Evolutionary conservation across 192 early-diverging fungal species (phyloP).

Genomic region (Coemansia sp.): DNA sequence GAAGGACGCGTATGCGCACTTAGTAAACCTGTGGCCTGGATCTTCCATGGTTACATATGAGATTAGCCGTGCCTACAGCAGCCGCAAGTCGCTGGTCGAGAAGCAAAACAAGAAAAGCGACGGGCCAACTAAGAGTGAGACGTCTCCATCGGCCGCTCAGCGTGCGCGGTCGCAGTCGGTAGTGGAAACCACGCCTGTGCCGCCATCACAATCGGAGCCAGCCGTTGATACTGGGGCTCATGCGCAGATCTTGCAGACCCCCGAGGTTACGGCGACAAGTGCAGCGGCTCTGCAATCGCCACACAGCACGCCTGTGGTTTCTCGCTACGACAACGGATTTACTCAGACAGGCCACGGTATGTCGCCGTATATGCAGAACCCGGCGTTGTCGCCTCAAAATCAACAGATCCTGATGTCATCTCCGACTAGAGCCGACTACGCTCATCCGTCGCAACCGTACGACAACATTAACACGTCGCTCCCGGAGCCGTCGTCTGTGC

Average conservation of each 20-base stretch:
- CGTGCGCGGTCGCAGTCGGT: background rate
- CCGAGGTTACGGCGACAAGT: background rate
- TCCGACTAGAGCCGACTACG: slow-evolving; percentile 4
- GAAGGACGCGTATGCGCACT: slow-evolving; percentile 53
- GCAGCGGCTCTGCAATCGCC: background rate
- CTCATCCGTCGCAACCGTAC: background rate
- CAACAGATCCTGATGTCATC: background rate
- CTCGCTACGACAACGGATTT: slow-evolving; percentile 4
- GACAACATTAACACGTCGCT: background rate
- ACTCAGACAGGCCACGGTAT: background rate
- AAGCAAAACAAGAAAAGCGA: slow-evolving; percentile 45
- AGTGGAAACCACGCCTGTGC: slow-evolving; percentile 3
- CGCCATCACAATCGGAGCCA: background rate
- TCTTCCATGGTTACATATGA: slow-evolving; percentile 54
- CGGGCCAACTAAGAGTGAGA: background rate
- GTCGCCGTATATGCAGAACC: slow-evolving; percentile 8
- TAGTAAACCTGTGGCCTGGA: slow-evolving; percentile 50
- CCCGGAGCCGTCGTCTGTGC: background rate
- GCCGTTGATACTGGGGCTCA: slow-evolving; percentile 3
- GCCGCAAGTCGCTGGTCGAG: slow-evolving; percentile 51
- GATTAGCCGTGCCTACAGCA: slow-evolving; percentile 55
- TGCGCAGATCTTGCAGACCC: background rate
- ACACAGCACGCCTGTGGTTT: background rate
- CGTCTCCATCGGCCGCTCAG: background rate
- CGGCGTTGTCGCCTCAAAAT: background rate